These are phyloP conservation scores for Lichenothelia convexa DNA, from an alignment of 495 filamentous ascomycete species.

Conservation along the genomic window DNA sequence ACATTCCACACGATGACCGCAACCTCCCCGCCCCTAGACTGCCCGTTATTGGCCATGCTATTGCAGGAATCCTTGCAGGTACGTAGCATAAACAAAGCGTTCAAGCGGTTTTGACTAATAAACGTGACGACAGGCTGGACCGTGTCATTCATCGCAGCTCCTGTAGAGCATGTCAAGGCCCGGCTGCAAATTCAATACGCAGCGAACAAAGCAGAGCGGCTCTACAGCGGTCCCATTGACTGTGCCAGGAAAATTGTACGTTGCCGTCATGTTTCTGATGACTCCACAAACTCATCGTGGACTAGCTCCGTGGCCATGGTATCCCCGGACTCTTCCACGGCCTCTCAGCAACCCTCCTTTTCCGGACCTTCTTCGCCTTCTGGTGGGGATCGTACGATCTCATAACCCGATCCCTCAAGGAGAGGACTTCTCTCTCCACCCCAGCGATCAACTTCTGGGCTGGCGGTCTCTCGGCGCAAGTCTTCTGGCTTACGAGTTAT, in stretches of 20 bases:
- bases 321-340: constrained; percentile 70
- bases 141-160: constrained; percentile 79
- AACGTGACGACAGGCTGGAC: too few relatives aligned
- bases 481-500: constrained; percentile 87
- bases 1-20: too few relatives aligned
- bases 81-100: too few relatives aligned
- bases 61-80: constrained; percentile 73
- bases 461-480: constrained; percentile 73
- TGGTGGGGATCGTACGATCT: constrained; percentile 93
- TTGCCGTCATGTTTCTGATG: not conserved
- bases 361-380: constrained; percentile 87
- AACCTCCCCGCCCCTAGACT: too few relatives aligned
- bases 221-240: constrained; percentile 78
- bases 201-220: constrained; percentile 47
- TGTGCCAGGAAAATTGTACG: constrained; percentile 52
- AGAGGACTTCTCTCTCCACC: constrained; percentile 50
- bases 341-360: constrained; percentile 65
- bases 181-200: constrained; percentile 84
- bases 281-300: not conserved
- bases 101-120: too few relatives aligned
- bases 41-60: constrained; percentile 61
- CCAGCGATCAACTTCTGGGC: constrained; percentile 94
- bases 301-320: constrained; percentile 41
- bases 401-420: constrained; percentile 45
- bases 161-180: constrained; percentile 91